These are phyloP conservation scores for Pythium angustatum DNA, from an alignment of 352 stramenopile genomes.

Conservation along the genomic window DNA sequence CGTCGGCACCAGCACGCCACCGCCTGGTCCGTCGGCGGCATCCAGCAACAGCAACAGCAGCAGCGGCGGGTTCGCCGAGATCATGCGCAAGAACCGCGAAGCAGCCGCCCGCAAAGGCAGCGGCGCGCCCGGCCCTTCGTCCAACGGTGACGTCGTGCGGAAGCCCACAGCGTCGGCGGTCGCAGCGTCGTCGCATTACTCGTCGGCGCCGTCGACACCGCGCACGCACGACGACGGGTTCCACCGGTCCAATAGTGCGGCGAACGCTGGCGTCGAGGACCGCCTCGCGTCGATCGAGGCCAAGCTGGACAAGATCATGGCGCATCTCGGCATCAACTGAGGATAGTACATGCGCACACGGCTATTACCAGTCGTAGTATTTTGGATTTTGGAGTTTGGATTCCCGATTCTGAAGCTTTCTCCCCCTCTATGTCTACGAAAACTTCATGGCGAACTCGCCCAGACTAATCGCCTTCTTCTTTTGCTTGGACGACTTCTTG, in stretches of 20 bases:
- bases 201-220: conserved; percentile 60
- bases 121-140: background rate
- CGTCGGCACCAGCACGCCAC: conserved; percentile 27
- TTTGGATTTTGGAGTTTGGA: too few species aligned
- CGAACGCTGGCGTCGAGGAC: conserved; percentile 42
- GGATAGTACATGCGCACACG: too few species aligned
- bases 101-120: conserved; percentile 65
- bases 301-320: conserved; percentile 91
- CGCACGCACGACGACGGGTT: conserved; percentile 30
- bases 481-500: conserved; percentile 77
- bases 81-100: conserved; percentile 90
- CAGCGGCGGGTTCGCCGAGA: conserved; percentile 80
- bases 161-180: background rate
- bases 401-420: conserved; percentile 1
- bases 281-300: conserved; percentile 75
- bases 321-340: conserved; percentile 61
- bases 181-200: conserved; percentile 22
- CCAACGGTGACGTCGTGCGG: conserved; percentile 9
- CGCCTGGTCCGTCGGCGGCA: conserved; percentile 24
- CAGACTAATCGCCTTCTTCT: conserved; percentile 85
- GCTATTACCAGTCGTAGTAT: too few species aligned
- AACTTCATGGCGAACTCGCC: conserved; percentile 84
- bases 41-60: conserved; percentile 30
- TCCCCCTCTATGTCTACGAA: conserved; percentile 37
- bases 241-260: conserved; percentile 10